Evolutionary conservation across 2,329 filamentous ascomycete genomes (phyloP), one percentile per base, ranked within the genome.

Genomic region (Penicillium sp.): DNA sequence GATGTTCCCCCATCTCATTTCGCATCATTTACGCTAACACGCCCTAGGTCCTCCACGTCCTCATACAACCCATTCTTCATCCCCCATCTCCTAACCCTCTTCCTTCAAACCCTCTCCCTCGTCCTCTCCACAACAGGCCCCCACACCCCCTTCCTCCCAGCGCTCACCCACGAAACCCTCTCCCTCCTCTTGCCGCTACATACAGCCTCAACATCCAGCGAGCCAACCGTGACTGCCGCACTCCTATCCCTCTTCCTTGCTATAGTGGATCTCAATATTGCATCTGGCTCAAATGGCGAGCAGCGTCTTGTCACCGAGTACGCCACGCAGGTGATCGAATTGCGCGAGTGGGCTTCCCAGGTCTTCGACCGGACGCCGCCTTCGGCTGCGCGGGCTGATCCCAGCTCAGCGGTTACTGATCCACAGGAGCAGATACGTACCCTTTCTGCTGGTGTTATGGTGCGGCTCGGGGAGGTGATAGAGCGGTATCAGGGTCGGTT

Each of bases 161-260:
- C 91, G 55, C 87, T 97, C 80, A 97, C 92, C 1, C 80, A 86
- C 10, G 91, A 97, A 74, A 84, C 96, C 19, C 93, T 93, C 85
- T 84, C 89, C 45, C 77, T 99, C n/a, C 78, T 97, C 3, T 84
- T 97, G 66, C 80, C 83, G 2, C 79, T 96, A 2, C 83, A 85
- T 80, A 43, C 74, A 44, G 66, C 65, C 23, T 70, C 77, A 3
- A 80, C 82, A 39, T 79, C 81, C 29, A 83, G 83, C 1, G 89
- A 94, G 61, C 74, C 88, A 1, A 77, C 79, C 0, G 83, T 96
- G 1, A 81, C 91, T 21, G 86, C 89, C 48, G 89, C 91, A 0
- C 80, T 96, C 56, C 78, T 97, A 1, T 89, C 96, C 57, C 86
- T 88, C 1, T 83, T 96, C 58, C 80, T 96, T 49, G 89, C 90